Evolutionary conservation across 257 asterid genomes (phyloP).

Genomic region (Vinca minor): DNA sequence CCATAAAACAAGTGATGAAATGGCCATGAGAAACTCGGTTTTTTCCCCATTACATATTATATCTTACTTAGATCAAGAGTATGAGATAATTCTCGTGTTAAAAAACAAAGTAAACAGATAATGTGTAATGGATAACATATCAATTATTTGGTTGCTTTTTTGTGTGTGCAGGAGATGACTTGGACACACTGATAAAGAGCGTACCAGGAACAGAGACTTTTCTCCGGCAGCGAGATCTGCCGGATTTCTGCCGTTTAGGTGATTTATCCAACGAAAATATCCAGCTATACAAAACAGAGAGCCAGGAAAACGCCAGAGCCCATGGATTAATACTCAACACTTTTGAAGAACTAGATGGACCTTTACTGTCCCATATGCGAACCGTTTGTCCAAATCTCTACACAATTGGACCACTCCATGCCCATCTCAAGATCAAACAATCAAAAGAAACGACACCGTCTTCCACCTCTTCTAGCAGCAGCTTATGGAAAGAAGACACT

Average conservation of each 20-base stretch:
- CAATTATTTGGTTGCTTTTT: background rate
- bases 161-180: slow-evolving; percentile 17
- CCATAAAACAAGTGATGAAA: too few species aligned
- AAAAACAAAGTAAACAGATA: too few species aligned
- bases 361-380: slow-evolving; percentile 19
- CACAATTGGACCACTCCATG: slow-evolving; percentile 29
- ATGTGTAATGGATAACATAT: too few species aligned
- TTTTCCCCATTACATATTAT: too few species aligned
- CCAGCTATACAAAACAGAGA: slow-evolving; percentile 12
- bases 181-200: slow-evolving; percentile 15
- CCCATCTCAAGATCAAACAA: slow-evolving; percentile 7
- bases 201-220: slow-evolving; percentile 17
- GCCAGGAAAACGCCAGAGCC: slow-evolving; percentile 17
- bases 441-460: background rate
- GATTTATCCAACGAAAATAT: slow-evolving; percentile 7
- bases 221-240: slow-evolving; percentile 26
- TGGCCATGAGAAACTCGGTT: too few species aligned
- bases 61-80: too few species aligned
- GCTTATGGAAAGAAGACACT: slow-evolving; percentile 42
- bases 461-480: slow-evolving; percentile 11
- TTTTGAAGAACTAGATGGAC: slow-evolving; percentile 22
- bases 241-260: slow-evolving; percentile 19
- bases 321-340: slow-evolving; percentile 28
- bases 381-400: slow-evolving; percentile 16
- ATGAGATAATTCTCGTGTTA: too few species aligned